Evolutionary conservation across 2,329 filamentous ascomycete species (phyloP).

Genomic region (Colletotrichum agaves): DNA sequence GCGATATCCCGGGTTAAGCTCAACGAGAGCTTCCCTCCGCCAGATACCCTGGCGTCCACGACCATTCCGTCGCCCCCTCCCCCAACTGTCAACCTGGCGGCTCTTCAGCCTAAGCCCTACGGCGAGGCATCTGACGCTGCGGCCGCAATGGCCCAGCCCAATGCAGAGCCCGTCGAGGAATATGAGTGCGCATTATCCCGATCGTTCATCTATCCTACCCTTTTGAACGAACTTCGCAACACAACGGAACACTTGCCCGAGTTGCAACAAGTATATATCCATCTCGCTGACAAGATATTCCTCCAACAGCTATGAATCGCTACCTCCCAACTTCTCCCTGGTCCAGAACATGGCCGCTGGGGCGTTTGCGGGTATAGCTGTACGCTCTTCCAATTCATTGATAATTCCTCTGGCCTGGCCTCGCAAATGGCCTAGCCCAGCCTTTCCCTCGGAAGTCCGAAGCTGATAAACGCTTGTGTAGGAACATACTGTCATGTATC

Average conservation of each 20-base stretch:
- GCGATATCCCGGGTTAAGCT: constrained; percentile 13
- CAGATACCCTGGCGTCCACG: constrained; percentile 10
- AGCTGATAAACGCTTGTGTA: constrained; percentile 51
- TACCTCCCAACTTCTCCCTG: constrained; percentile 94
- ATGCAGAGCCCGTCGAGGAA: constrained; percentile 71
- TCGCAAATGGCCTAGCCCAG: not conserved
- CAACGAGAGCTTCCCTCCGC: constrained; percentile 23
- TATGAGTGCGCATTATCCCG: constrained; percentile 65
- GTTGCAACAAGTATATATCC: not conserved
- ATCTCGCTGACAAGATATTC: constrained; percentile 35
- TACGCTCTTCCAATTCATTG: constrained; percentile 57
- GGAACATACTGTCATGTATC: constrained; percentile 99
- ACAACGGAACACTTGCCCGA: no score
- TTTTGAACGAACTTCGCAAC: not conserved
- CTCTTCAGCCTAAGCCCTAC: constrained; percentile 69
- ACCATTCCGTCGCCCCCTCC: constrained; percentile 33
- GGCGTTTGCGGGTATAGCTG: constrained; percentile 95
- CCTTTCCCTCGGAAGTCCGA: not conserved
- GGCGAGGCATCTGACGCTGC: constrained; percentile 73
- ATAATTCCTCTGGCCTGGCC: not conserved
- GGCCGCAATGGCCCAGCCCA: constrained; percentile 77
- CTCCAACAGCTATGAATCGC: constrained; percentile 79
- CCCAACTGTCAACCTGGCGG: constrained; percentile 66
- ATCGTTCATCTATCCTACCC: not conserved
- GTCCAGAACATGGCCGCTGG: constrained; percentile 95